Percentiles rank a stretch among this genome's conserved stretches.
Evolutionary conservation across 768 basidiomycete genomes (phyloP).

Genomic region (Pholiota microspora): DNA sequence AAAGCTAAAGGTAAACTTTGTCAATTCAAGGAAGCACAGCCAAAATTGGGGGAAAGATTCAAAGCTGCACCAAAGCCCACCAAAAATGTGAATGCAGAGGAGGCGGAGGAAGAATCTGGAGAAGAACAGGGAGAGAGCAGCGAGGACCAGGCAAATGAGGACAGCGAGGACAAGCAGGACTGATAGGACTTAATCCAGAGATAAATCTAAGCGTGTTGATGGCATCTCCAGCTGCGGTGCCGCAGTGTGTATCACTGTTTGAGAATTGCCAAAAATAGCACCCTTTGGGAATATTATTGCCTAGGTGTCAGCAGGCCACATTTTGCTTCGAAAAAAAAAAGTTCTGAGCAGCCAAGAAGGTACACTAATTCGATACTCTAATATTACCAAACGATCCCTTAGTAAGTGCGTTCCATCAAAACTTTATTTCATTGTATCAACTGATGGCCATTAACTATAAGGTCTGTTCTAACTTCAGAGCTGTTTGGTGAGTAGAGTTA

Average conservation of each 20-base stretch:
- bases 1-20: constrained; percentile 1
- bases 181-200: not conserved
- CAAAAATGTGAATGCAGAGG: not conserved
- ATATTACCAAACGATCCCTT: not conserved
- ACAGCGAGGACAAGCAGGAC: not conserved
- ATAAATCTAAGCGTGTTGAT: not conserved
- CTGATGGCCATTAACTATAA: not conserved
- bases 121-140: not conserved
- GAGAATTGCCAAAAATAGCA: not conserved
- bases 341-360: not conserved
- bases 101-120: too few relatives aligned
- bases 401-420: not conserved
- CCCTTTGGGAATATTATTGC: not conserved
- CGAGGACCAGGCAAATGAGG: not conserved
- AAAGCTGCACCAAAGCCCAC: not conserved
- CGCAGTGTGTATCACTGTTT: not conserved
- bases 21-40: not conserved
- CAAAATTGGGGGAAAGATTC: not conserved
- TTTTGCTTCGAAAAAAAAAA: not conserved
- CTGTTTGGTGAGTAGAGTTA: too few relatives aligned
- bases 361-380: not conserved
- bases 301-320: not conserved
- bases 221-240: not conserved
- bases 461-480: too few relatives aligned
- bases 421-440: not conserved